Evolutionary conservation across 2,329 filamentous ascomycete species (phyloP).

Genomic region (Cladophialophora chaetospira): DNA sequence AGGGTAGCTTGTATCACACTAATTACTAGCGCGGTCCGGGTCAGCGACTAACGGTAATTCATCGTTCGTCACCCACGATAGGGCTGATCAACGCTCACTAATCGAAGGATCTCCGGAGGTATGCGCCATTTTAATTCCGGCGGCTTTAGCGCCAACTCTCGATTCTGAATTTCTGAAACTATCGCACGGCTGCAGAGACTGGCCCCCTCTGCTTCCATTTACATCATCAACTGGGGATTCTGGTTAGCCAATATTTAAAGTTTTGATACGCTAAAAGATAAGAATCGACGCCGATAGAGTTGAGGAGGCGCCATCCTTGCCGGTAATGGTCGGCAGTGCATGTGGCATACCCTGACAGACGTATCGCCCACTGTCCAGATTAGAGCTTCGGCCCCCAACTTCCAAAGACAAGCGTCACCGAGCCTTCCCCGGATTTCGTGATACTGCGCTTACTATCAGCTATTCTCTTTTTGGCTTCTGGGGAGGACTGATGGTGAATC

Average conservation of each 20-base stretch:
- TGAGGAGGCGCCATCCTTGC: neutral
- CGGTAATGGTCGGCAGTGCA: constrained; percentile 1
- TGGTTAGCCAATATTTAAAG: neutral
- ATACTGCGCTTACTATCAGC: neutral
- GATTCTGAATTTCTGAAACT: neutral
- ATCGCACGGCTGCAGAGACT: neutral
- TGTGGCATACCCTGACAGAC: neutral
- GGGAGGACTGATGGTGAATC: neutral
- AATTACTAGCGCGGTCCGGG: neutral
- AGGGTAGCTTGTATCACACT: neutral
- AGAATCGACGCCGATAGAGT: neutral
- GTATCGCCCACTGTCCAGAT: constrained; percentile 1
- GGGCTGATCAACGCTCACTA: neutral
- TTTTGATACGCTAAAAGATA: neutral
- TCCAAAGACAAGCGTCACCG: neutral
- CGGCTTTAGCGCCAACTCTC: too few species aligned
- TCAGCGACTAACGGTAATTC: neutral
- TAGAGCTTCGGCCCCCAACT: constrained; percentile 1
- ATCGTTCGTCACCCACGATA: neutral
- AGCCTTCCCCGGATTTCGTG: neutral
- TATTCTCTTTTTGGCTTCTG: neutral
- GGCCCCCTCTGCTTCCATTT: neutral
- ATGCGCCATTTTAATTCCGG: too few species aligned
- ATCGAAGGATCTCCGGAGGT: too few species aligned
- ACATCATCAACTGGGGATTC: neutral